These are phyloP conservation scores for Tulasnella sp. DNA, from an alignment of 768 basidiomycete species.

Conservation along the genomic window DNA sequence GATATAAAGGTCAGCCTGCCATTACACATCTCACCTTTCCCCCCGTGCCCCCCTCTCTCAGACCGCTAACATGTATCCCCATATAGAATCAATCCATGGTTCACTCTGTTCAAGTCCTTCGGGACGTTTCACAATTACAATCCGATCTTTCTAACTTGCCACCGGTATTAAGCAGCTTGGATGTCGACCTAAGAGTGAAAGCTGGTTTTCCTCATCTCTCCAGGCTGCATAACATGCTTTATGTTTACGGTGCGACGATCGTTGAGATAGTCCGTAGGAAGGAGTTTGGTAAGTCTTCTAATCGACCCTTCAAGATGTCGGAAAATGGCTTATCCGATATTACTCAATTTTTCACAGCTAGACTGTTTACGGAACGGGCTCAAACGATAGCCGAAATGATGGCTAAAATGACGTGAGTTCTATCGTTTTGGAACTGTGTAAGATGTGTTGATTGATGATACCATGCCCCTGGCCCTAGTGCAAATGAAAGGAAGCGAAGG, in stretches of 20 bases:
- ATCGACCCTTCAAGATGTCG: background rate
- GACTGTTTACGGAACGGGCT: slow-evolving; percentile 70
- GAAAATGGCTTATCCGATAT: slow-evolving; percentile 8
- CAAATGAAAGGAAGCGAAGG: slow-evolving; percentile 68
- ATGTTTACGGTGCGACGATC: slow-evolving; percentile 83
- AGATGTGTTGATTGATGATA: background rate
- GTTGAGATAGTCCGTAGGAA: slow-evolving; percentile 83
- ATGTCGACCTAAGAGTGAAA: slow-evolving; percentile 57
- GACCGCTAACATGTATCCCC: slow-evolving; percentile 24
- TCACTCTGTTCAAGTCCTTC: slow-evolving; percentile 50
- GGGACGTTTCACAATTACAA: slow-evolving; percentile 68
- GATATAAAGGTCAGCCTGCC: slow-evolving; percentile 29
- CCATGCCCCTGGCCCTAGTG: slow-evolving; percentile 29
- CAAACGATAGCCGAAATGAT: slow-evolving; percentile 73
- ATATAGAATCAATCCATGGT: slow-evolving; percentile 58
- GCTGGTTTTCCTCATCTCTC: slow-evolving; percentile 86
- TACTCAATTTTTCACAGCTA: slow-evolving; percentile 33
- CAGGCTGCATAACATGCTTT: slow-evolving; percentile 76
- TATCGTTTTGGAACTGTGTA: background rate
- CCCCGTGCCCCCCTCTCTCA: background rate
- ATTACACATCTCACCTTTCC: background rate
- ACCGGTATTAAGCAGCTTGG: slow-evolving; percentile 45
- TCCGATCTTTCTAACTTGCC: slow-evolving; percentile 68
- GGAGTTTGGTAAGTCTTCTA: slow-evolving; percentile 71
- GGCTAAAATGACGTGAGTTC: slow-evolving; percentile 68